Conservation (phyloP, 176 grass and related monocot genomes). For the Oryza meridionalis region DNA sequence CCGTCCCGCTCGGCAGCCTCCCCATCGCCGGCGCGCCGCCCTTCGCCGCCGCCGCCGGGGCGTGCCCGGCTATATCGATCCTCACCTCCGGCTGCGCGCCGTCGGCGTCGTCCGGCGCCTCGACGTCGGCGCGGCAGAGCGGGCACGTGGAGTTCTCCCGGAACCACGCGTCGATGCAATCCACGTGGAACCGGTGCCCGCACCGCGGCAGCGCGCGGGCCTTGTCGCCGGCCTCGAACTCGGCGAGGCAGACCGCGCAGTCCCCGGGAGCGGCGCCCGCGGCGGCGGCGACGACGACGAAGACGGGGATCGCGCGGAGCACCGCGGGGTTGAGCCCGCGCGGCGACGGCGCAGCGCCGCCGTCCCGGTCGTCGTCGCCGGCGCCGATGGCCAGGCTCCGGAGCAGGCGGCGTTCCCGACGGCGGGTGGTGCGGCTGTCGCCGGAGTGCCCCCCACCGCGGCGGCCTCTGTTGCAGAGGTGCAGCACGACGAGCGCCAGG, state of each 20-base stretch:
- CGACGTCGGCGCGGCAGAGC: slow-evolving; percentile 62
- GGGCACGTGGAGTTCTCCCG: slow-evolving; percentile 59
- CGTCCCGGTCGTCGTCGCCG: slow-evolving; percentile 5
- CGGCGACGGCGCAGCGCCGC: background rate
- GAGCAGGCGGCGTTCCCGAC: background rate
- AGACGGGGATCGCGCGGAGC: slow-evolving; percentile 55
- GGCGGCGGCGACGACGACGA: slow-evolving; percentile 17
- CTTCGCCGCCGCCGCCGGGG: background rate
- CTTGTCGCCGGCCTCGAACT: slow-evolving; percentile 53
- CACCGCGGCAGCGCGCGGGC: slow-evolving; percentile 57
- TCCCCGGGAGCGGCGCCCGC: slow-evolving; percentile 5
- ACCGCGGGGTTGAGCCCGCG: slow-evolving; percentile 46
- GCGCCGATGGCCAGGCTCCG: slow-evolving; percentile 38
- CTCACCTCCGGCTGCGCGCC: background rate
- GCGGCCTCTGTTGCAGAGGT: background rate
- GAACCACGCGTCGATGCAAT: slow-evolving; percentile 78
- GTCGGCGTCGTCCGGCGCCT: background rate
- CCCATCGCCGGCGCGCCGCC: slow-evolving; percentile 14
- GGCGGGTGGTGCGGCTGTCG: background rate
- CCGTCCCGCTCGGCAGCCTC: slow-evolving; percentile 46
- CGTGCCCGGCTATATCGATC: background rate
- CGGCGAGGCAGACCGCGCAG: slow-evolving; percentile 67
- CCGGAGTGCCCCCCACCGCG: background rate
- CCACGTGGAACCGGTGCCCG: slow-evolving; percentile 64
- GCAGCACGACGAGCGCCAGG: slow-evolving; percentile 37